These are phyloP conservation scores for Saccharomyces pastorianus DNA, from an alignment of 1,139 yeast genomes.

Conservation along the genomic window DNA sequence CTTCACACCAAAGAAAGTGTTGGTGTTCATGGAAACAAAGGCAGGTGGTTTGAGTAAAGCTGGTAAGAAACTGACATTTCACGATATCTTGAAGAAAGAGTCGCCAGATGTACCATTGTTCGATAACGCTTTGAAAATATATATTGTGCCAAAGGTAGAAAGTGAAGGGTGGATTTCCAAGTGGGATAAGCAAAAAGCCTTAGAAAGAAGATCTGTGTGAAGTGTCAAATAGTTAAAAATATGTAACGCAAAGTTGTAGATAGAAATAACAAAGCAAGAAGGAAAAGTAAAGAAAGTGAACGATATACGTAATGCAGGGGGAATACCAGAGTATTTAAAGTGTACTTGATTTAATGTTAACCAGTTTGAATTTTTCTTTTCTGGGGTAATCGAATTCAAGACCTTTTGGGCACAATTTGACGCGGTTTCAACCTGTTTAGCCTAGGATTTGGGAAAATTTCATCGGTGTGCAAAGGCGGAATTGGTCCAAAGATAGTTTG, in stretches of 20 bases:
- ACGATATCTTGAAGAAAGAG: constrained; percentile 54
- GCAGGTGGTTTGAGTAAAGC: constrained; percentile 80
- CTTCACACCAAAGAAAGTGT: constrained; percentile 52
- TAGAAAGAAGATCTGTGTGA: constrained; percentile 38
- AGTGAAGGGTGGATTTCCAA: constrained; percentile 54
- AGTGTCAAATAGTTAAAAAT: background rate
- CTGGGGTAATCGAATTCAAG: background rate
- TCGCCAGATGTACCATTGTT: constrained; percentile 67
- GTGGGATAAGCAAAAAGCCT: constrained; percentile 62
- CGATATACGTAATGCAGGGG: background rate
- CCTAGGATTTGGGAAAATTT: constrained; percentile 48
- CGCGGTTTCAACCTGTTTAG: constrained; percentile 45
- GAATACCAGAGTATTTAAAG: background rate
- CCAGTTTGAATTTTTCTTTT: background rate
- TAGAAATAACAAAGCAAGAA: background rate
- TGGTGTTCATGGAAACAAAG: constrained; percentile 73
- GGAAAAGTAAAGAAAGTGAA: background rate
- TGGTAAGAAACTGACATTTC: constrained; percentile 67
- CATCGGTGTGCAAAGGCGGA: constrained; percentile 59
- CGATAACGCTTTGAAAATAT: constrained; percentile 65
- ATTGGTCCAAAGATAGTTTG: constrained; percentile 69
- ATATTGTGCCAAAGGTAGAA: constrained; percentile 69
- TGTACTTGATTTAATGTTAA: background rate
- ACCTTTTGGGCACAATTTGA: constrained; percentile 44
- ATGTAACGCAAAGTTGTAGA: constrained; percentile 2